phyloP scores from a whole-genome alignment of 2,329 filamentous ascomycete genomes.

The Phialocephala subalpina region DNA sequence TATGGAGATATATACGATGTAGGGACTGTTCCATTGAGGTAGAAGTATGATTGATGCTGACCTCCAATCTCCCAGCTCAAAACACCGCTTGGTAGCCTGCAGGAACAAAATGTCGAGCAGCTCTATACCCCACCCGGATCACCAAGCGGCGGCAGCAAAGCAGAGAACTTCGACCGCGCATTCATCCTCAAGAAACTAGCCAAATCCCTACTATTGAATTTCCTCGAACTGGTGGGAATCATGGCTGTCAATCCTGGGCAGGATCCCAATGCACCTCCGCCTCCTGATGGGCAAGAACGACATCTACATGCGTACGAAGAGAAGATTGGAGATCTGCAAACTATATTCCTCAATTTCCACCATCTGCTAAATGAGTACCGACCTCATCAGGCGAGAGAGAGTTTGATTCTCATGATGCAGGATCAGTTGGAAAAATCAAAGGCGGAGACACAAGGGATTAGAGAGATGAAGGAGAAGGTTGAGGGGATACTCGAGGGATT shows the following conservation, averaged over 20 bases:
- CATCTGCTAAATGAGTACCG: conserved; percentile 94
- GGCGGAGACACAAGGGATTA: conserved; percentile 75
- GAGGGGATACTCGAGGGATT: conserved; percentile 76
- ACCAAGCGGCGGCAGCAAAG: conserved; percentile 47
- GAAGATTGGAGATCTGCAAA: conserved; percentile 81
- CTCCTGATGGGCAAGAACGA: conserved; percentile 4
- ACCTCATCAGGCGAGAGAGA: conserved; percentile 91
- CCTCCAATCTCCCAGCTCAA: conserved; percentile 48
- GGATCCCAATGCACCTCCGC: conserved; percentile 40
- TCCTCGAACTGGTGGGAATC: conserved; percentile 81
- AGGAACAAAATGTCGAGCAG: conserved; percentile 75
- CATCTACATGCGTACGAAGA: conserved; percentile 59
- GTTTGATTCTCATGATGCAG: conserved; percentile 87
- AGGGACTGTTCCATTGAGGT: conserved; percentile 34
- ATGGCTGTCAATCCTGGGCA: conserved; percentile 71
- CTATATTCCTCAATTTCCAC: conserved; percentile 89
- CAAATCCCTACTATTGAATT: conserved; percentile 88
- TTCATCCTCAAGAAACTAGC: conserved; percentile 78
- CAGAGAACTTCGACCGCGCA: conserved; percentile 67
- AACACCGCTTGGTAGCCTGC: conserved; percentile 71
- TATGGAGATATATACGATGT: conserved; percentile 75
- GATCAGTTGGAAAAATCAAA: conserved; percentile 77
- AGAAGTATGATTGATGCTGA: neutral
- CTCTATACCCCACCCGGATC: conserved; percentile 59
- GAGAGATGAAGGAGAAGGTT: conserved; percentile 74